Evolutionary conservation across 352 stramenopile species (phyloP).

Genomic region (Pythium scleroteichum): DNA sequence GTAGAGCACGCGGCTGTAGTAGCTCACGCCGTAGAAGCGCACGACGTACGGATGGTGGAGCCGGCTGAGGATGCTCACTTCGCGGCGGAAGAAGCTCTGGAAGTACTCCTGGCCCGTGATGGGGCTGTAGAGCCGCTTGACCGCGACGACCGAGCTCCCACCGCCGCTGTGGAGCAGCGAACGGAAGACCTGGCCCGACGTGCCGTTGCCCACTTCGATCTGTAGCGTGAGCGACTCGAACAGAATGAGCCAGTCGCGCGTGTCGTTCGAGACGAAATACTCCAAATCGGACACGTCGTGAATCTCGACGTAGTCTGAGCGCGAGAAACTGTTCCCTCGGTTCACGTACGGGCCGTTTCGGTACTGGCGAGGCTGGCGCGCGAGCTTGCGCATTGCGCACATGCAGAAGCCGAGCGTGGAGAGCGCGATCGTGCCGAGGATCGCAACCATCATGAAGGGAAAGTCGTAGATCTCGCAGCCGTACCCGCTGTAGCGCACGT

Average conservation of each 20-base stretch:
- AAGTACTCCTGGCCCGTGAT: conserved; percentile 89
- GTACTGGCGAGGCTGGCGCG: conserved; percentile 64
- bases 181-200: conserved; percentile 88
- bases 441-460: conserved; percentile 77
- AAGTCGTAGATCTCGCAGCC: conserved; percentile 87
- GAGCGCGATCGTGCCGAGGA: conserved; percentile 75
- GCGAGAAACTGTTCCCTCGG: conserved; percentile 64
- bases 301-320: conserved; percentile 86
- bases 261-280: conserved; percentile 88
- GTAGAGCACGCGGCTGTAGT: conserved; percentile 90
- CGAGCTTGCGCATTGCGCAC: conserved; percentile 82
- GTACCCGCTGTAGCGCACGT: conserved; percentile 69
- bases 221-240: conserved; percentile 88
- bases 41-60: conserved; percentile 90
- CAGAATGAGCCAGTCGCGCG: conserved; percentile 88
- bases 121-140: conserved; percentile 88
- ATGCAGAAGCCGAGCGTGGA: conserved; percentile 86
- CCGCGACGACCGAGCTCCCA: conserved; percentile 81
- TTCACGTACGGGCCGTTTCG: conserved; percentile 44
- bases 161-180: conserved; percentile 82
- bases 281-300: conserved; percentile 85
- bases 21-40: conserved; percentile 89
- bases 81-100: conserved; percentile 88
- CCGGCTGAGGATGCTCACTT: conserved; percentile 86
- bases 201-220: conserved; percentile 84